phyloP scores from a whole-genome alignment of 2,329 filamentous ascomycete genomes.

The Ilyonectria robusta region DNA sequence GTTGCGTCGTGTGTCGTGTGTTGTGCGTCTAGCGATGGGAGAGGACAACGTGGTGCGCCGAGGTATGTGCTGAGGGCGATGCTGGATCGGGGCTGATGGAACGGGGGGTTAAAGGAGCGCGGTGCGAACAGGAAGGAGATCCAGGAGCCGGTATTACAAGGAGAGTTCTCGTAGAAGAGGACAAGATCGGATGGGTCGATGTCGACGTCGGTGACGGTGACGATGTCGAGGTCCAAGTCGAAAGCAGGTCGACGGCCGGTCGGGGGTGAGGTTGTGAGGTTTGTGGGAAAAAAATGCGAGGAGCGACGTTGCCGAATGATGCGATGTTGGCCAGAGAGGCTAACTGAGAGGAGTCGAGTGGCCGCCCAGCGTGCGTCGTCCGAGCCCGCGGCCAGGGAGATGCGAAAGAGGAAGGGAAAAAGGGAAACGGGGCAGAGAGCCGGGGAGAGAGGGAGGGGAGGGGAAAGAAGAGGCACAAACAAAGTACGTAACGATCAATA shows the following conservation, averaged over 20 bases:
- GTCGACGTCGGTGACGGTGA: slow-evolving; percentile 2
- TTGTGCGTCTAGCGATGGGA: slow-evolving; percentile 17
- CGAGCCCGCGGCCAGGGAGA: slow-evolving; percentile 46
- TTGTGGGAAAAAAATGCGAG: slow-evolving; percentile 25
- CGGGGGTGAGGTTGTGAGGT: slow-evolving; percentile 27
- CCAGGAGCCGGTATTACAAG: slow-evolving; percentile 55
- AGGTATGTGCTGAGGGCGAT: slow-evolving; percentile 14
- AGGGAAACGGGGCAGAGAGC: slow-evolving; percentile 34
- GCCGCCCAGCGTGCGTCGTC: slow-evolving; percentile 49
- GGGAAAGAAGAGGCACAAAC: slow-evolving; percentile 49
- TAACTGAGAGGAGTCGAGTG: slow-evolving; percentile 41
- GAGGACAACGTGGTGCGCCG: background rate
- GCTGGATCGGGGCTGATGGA: slow-evolving; percentile 30
- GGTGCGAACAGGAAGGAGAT: slow-evolving; percentile 46
- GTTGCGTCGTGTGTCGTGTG: slow-evolving; percentile 2
- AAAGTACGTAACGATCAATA: slow-evolving; percentile 52
- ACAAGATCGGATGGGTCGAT: slow-evolving; percentile 33
- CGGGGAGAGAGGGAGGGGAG: slow-evolving; percentile 31
- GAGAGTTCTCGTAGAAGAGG: slow-evolving; percentile 47
- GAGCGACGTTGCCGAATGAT: slow-evolving; percentile 33
- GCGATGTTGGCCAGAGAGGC: slow-evolving; percentile 43
- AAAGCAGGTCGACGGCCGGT: slow-evolving; percentile 41
- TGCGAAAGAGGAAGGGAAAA: slow-evolving; percentile 43
- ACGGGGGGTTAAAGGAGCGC: slow-evolving; percentile 45
- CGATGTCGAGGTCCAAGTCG: slow-evolving; percentile 27